A percentile compares a stretch with the other conserved stretches of the same genome.
Conservation (phyloP, 345 rosid genomes). For the Lumnitzera littorea region DNA sequence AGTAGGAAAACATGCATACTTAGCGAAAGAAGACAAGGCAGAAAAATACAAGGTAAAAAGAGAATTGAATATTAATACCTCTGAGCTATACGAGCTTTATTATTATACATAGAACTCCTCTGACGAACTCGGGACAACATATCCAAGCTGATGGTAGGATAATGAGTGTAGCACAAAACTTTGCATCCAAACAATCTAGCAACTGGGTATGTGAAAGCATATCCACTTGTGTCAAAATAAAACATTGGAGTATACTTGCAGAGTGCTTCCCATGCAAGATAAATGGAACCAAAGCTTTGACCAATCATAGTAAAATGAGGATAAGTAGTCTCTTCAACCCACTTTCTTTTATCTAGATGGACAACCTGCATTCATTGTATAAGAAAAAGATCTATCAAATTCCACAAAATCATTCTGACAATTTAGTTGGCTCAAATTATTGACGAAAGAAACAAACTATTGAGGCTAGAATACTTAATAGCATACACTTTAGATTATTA, state of each 20-base stretch:
- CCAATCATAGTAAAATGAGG: constrained; percentile 95
- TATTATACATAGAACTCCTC: constrained; percentile 73
- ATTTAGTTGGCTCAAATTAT: background rate
- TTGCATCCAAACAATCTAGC: constrained; percentile 92
- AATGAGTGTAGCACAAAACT: constrained; percentile 90
- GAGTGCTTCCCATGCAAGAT: constrained; percentile 85
- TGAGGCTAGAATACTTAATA: too few relatives aligned
- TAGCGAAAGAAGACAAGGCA: background rate
- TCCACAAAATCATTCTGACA: background rate
- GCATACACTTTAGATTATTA: too few relatives aligned
- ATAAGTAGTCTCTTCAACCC: constrained; percentile 80
- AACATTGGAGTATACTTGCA: constrained; percentile 62
- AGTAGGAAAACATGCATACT: too few relatives aligned
- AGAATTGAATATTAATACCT: constrained; percentile 36
- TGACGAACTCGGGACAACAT: constrained; percentile 83
- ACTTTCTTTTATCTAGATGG: constrained; percentile 60
- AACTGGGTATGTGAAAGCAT: constrained; percentile 88
- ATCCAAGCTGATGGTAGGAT: constrained; percentile 88
- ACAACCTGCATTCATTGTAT: constrained; percentile 42
- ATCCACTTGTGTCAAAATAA: constrained; percentile 81
- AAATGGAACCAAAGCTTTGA: constrained; percentile 88
- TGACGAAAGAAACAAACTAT: too few relatives aligned
- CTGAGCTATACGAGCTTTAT: constrained; percentile 53
- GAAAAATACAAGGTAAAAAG: constrained; percentile 1
- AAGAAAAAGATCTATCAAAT: background rate